Evolutionary conservation across 805 yeast genomes (phyloP), one percentile per base, ranked within the genome.

Genomic region (Candida wancherniae): DNA sequence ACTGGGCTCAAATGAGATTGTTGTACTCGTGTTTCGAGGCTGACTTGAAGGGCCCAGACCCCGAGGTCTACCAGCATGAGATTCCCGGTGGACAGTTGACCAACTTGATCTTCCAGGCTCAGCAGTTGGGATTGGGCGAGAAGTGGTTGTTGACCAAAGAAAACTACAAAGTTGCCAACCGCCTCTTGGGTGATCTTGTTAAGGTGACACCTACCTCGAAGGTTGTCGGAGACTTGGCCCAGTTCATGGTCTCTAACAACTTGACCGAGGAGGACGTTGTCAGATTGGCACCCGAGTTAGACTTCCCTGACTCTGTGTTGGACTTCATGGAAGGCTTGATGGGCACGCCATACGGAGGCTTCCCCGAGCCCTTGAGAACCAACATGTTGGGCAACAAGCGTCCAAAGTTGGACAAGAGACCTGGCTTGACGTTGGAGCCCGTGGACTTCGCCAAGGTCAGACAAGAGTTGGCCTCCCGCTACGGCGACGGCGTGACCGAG

Each of bases 31-130:
- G 95, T 63, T 92, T 92, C 64, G 98, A 87, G 66, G 97, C 98
- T 34, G 97, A 92, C 57, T 76, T 92, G 61, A 92, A 92, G 75
- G 98, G 99, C 36, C 97, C 99, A 39, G 99, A 92, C 66, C 97
- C 99, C 50, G 98, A 92, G 64, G 98, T 92, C 36, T 92, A 92
- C 66, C 79, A 80, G 50, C 98, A 92, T 67, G 99, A 92, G 73
- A 92, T 92, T 48, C 99, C 99, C 37, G 99, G 99, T 71, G 99
- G 99, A 45, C 99, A 92, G 69, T 78, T 92, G 63, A 92, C 99
- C 43, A 92, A 92, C 73, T 71, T 92, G 67, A 67, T 94, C 50
- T 92, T 92, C 94, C 99, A 92, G 71, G 98, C 99, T 37, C 95
- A 86, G 66, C 97, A 94, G 67, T 86, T 92, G 53, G 99, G 99